Base-by-base conservation (phyloP, 768 basidiomycete genomes). In the Lepiota subincarnata region DNA sequence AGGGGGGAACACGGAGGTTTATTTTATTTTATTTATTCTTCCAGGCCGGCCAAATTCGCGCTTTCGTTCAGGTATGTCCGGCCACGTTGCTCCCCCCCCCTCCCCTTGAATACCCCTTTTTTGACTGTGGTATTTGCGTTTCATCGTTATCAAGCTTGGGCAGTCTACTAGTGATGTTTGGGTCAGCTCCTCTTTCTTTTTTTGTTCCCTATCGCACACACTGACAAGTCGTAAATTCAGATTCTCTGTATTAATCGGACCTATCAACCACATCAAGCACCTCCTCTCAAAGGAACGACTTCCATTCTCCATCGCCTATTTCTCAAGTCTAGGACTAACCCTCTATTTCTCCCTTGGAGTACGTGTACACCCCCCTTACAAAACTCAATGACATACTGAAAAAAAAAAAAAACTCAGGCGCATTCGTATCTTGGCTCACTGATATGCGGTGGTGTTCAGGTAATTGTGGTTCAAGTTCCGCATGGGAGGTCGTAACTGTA, bases 131-230 rank as follows among this genome's bases (percentile, higher is more conserved):
- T 24, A 5, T 24, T 2, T 24, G 24, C 24, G 5, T 24, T 41
- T 56, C 53, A 57, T 48, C 48, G 40, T 43, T 48, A 48, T 43
- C 63, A 2, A 92, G 91, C 64, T 72, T 96, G 52, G 94, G 94
- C 35, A 92, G 89, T 59, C 71, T 93, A 55, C 81, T 99, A 26
- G 95, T 98, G 67, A 98, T 99, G 96, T 86, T 91, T 65, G 97
- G 93, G 86, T 92, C 62, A 62, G 86, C 63, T 46, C 4, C 8
- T 50, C 4, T 18, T 40, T 18, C 8, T 50, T 4, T 18, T 40
- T 18, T 41, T 20, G 38, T 14, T 44, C 13, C n/a, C 16, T 55
- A 13, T 37, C n/a, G 16, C 28, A 6, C 39, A 37, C 3, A 44
- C 52, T 37, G 22, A 52, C 53, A 44, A 48, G 11, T n/a, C n/a